A percentile compares a stretch with the other conserved stretches of the same genome.
phyloP scores from a whole-genome alignment of 2,329 filamentous ascomycete genomes.

The Colletotrichum endophyticum region DNA sequence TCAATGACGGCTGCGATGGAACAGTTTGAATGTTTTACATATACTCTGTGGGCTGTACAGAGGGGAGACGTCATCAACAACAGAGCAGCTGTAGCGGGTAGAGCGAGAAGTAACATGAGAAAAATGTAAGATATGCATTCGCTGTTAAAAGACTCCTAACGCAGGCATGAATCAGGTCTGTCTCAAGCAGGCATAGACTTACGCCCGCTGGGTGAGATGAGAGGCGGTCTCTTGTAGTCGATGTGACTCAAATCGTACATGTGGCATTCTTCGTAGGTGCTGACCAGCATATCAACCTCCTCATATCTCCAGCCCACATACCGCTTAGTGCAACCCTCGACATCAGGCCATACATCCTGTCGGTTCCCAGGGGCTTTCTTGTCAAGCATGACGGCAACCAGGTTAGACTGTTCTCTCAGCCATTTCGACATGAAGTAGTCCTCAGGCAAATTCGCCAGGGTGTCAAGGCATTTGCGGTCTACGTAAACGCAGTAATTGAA shows the following conservation, averaged over 20 bases:
- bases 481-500: background rate
- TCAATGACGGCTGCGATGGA: no score
- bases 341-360: background rate
- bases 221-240: background rate
- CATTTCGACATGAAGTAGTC: no score
- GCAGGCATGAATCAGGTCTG: no score
- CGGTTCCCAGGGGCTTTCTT: background rate
- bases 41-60: no score
- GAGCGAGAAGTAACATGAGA: no score
- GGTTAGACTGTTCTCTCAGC: background rate
- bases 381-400: background rate
- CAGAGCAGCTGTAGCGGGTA: no score
- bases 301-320: conserved; percentile 3
- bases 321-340: background rate
- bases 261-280: background rate
- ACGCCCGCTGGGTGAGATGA: background rate
- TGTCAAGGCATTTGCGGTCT: background rate
- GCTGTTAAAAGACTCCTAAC: no score
- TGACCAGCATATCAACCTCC: background rate
- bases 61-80: no score
- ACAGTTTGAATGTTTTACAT: no score
- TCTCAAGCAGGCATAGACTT: no score
- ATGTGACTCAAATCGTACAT: background rate
- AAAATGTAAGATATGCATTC: no score
- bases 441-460: background rate